phyloP scores from a whole-genome alignment of 768 basidiomycete genomes.

The Phylloporus arenicola region DNA sequence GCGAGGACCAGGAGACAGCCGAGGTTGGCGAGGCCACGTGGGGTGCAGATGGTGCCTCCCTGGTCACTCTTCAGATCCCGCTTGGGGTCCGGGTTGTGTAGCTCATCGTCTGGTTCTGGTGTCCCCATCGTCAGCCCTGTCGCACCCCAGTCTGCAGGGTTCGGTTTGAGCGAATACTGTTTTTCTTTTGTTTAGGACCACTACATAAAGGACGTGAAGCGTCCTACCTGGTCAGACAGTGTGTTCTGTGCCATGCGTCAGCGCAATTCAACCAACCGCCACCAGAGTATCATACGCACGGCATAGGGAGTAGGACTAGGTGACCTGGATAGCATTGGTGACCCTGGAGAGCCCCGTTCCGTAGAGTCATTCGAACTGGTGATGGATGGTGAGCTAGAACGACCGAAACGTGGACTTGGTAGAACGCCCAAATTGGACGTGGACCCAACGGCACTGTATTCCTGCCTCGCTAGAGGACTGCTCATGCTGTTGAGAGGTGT shows the following conservation, averaged over 20 bases:
- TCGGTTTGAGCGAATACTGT: constrained; percentile 36
- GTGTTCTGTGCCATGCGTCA: constrained; percentile 20
- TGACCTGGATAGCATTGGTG: constrained; percentile 14
- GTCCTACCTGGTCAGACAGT: constrained; percentile 22
- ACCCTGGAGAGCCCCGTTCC: constrained; percentile 14
- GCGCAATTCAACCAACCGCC: not conserved
- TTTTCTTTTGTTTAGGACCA: not conserved
- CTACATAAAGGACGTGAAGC: not conserved
- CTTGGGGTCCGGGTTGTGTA: constrained; percentile 59
- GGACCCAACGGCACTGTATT: constrained; percentile 25
- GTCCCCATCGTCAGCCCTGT: constrained; percentile 37
- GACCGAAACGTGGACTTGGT: constrained; percentile 8
- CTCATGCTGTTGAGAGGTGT: constrained; percentile 17
- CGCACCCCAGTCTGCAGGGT: constrained; percentile 48
- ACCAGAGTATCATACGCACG: constrained; percentile 12
- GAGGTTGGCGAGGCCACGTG: constrained; percentile 59
- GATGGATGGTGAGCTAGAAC: constrained; percentile 14
- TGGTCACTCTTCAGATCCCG: constrained; percentile 50
- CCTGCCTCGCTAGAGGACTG: constrained; percentile 22
- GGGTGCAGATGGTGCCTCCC: constrained; percentile 55
- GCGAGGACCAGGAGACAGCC: constrained; percentile 61
- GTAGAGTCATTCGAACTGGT: constrained; percentile 13
- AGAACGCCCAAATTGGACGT: constrained; percentile 18
- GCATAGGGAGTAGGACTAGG: constrained; percentile 25
- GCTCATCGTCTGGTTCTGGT: constrained; percentile 56